Evolutionary conservation across 805 yeast genomes (phyloP), one percentile per base, ranked within the genome.

Genomic region (Kurtzmaniella fragi): DNA sequence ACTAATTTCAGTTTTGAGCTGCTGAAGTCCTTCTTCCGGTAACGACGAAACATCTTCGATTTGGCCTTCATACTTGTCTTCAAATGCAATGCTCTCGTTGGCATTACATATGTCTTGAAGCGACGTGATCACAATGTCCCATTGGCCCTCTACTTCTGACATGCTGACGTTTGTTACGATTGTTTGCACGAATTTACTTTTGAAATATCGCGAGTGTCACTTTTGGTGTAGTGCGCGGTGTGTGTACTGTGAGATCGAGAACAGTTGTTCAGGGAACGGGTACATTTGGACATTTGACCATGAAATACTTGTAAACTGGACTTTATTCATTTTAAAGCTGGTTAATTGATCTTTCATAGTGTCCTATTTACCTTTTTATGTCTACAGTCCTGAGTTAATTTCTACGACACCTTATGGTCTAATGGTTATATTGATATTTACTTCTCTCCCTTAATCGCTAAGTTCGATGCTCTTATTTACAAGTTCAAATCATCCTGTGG

Each of bases 101-200:
- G 78, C 68, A 45, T 77, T 81, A 56, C 78, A 78, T 9, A 81
- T 70, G 48, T 82, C 89, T 53, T 82, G 89, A 14, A 83, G 61
- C 1, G 84, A 78, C 5, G 87, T 71, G 2, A 79, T 64, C 5
- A 80, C 80, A 25, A 75, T 71, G 48, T 80, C 84, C 91, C 91
- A 83, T 48, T 76, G 72, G 1, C 82, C 78, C 17, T 77, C 82
- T 68, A 75, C 72, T 40, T 52, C 56, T 14, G 35, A 27, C 26
- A 14, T 14, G 15, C 31, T 28, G 31, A 10, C 15, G 13, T 26
- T 26, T 26, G 28, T 12, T 26, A 9, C 28, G 12, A 9, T 26
- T 26, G 28, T 26, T 26, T n/a, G n/a, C 25, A 8, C 25, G 25
- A 20, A 20, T 20, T 20, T n/a, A n/a, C n/a, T n/a, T n/a, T n/a